A percentile compares a stretch with the other conserved stretches of the same genome.
These are phyloP conservation scores for Aspergillus nanangensis DNA, from an alignment of 495 filamentous ascomycete genomes.

Conservation along the genomic window DNA sequence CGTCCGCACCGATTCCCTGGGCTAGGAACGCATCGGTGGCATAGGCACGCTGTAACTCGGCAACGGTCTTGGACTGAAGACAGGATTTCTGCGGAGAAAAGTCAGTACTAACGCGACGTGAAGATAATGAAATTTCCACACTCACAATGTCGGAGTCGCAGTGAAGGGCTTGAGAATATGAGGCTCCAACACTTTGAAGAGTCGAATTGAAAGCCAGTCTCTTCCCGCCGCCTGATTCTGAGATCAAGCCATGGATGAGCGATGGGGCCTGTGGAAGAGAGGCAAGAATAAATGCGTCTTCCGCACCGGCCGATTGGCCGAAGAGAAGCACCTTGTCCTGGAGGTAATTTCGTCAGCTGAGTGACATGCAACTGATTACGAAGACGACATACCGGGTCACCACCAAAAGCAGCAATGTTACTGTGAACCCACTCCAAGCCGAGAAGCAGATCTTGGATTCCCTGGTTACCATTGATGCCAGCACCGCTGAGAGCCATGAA, in stretches of 20 bases:
- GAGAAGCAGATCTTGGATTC: slow-evolving; percentile 23
- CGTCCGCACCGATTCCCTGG: not conserved
- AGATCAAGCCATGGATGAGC: slow-evolving; percentile 26
- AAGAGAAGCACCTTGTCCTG: slow-evolving; percentile 33
- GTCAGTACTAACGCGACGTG: not conserved
- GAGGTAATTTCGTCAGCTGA: slow-evolving; percentile 3
- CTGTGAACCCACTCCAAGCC: slow-evolving; percentile 26
- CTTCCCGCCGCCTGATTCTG: slow-evolving; percentile 30
- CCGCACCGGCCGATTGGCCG: slow-evolving; percentile 37
- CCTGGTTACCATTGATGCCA: slow-evolving; percentile 23
- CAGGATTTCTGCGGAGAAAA: not conserved
- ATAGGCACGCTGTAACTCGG: not conserved
- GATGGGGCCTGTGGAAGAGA: slow-evolving; percentile 29
- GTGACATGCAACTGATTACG: not conserved
- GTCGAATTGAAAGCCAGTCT: slow-evolving; percentile 11
- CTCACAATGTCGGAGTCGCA: slow-evolving; percentile 23
- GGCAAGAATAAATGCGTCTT: slow-evolving; percentile 23
- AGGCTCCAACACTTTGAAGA: slow-evolving; percentile 10
- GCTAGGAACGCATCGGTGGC: not conserved
- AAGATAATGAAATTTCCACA: not conserved
- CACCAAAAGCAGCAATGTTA: slow-evolving; percentile 29
- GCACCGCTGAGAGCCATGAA: slow-evolving; percentile 22
- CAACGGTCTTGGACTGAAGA: not conserved
- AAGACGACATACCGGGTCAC: slow-evolving; percentile 19
- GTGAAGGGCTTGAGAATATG: slow-evolving; percentile 21